phyloP scores from a whole-genome alignment of 2,329 filamentous ascomycete species.

The Trichoderma sp. region DNA sequence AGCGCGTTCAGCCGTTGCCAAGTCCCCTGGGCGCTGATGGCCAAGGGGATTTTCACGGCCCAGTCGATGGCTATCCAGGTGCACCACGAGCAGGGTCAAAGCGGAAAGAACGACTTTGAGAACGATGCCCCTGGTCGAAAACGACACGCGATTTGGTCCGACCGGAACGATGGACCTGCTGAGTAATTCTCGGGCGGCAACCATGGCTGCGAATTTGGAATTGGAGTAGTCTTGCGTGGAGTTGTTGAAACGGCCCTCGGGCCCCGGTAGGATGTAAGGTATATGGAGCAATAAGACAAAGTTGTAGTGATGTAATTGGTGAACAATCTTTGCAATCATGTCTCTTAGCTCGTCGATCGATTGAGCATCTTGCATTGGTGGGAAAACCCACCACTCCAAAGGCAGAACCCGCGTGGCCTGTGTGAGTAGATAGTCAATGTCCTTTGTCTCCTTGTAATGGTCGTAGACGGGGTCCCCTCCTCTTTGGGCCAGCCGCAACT shows the following conservation, averaged over 20 bases:
- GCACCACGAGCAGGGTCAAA: background rate
- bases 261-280: slow-evolving; percentile 39
- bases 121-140: background rate
- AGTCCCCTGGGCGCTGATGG: background rate
- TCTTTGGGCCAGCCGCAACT: slow-evolving; percentile 24
- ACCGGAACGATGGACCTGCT: background rate
- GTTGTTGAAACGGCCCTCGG: background rate
- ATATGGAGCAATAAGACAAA: slow-evolving; percentile 45
- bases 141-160: background rate
- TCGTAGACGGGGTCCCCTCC: slow-evolving; percentile 28
- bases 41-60: background rate
- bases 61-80: background rate
- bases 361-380: slow-evolving; percentile 33
- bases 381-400: slow-evolving; percentile 40
- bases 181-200: slow-evolving; percentile 6
- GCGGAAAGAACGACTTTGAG: slow-evolving; percentile 3
- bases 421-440: slow-evolving; percentile 40
- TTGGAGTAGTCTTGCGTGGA: background rate
- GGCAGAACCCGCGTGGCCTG: slow-evolving; percentile 37
- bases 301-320: slow-evolving; percentile 42
- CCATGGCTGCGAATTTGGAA: slow-evolving; percentile 2
- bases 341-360: slow-evolving; percentile 30
- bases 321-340: slow-evolving; percentile 37
- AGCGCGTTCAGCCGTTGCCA: background rate
- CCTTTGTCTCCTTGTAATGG: slow-evolving; percentile 29